These are phyloP conservation scores for Biscogniauxia mediterranea DNA, from an alignment of 2,329 filamentous ascomycete species.

Conservation along the genomic window DNA sequence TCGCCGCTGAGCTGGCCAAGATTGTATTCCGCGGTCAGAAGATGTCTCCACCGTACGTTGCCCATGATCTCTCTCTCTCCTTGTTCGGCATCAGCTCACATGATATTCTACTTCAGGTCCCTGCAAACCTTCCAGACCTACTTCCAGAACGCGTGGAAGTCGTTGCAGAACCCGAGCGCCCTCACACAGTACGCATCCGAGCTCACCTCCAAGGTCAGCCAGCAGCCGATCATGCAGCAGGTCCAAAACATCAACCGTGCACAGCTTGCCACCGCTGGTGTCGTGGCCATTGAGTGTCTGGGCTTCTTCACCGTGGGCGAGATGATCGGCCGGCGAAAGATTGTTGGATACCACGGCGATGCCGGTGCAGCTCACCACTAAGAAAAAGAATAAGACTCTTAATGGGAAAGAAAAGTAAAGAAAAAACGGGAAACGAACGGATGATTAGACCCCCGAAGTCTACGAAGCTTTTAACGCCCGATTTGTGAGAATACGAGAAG, in stretches of 20 bases:
- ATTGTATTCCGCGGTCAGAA: constrained; percentile 83
- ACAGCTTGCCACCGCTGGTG: constrained; percentile 70
- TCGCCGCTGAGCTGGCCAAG: constrained; percentile 83
- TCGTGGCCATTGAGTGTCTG: constrained; percentile 80
- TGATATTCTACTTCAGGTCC: constrained; percentile 51
- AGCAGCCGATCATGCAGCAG: constrained; percentile 40
- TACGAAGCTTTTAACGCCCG: neutral
- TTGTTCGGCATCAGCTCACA: neutral
- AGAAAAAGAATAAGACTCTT: constrained; percentile 17
- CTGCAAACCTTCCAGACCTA: constrained; percentile 81
- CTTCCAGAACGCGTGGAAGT: constrained; percentile 73
- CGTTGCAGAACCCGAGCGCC: constrained; percentile 64
- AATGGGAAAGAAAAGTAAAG: neutral
- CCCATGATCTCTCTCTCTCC: neutral
- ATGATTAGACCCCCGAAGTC: constrained; percentile 6
- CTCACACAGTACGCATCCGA: constrained; percentile 49
- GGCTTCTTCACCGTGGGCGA: constrained; percentile 98
- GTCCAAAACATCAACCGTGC: constrained; percentile 68
- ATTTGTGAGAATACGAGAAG: no score
- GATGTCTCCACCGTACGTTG: constrained; percentile 91
- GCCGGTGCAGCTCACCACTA: constrained; percentile 58
- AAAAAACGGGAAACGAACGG: neutral
- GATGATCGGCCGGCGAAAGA: constrained; percentile 93
- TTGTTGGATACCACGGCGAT: constrained; percentile 86
- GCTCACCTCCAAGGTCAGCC: constrained; percentile 48